Evolutionary conservation across 371 early-diverging fungal species (phyloP).

Genomic region (Smittium mucronatum): DNA sequence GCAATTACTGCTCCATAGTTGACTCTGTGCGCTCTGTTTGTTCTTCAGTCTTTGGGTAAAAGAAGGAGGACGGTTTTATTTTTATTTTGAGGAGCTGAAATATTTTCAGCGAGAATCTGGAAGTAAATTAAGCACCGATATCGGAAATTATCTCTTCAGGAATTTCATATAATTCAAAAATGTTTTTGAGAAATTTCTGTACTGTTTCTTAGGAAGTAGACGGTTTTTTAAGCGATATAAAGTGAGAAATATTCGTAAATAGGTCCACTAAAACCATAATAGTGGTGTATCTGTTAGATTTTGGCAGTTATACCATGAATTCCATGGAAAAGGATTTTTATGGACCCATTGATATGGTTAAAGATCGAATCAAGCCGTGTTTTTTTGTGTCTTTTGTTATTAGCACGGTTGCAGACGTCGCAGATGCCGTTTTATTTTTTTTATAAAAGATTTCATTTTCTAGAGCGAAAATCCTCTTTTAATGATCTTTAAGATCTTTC

Average conservation of each 20-base stretch:
- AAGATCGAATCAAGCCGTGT: constrained; percentile 31
- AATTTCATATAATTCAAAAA: neutral
- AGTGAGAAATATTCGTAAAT: constrained; percentile 34
- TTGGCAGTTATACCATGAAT: constrained; percentile 36
- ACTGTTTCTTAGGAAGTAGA: constrained; percentile 12
- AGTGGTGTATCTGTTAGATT: constrained; percentile 22
- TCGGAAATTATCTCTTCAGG: constrained; percentile 8
- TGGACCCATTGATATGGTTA: constrained; percentile 26
- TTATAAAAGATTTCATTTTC: neutral
- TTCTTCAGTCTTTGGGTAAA: constrained; percentile 10
- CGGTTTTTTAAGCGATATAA: too few relatives aligned
- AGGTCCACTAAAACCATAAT: constrained; percentile 36
- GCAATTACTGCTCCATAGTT: constrained; percentile 7
- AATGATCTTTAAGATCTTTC: neutral
- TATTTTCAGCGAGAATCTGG: constrained; percentile 3
- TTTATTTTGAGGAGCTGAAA: neutral
- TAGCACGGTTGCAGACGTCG: neutral
- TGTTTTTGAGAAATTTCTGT: neutral
- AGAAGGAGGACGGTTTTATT: constrained; percentile 4
- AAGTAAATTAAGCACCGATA: constrained; percentile 11
- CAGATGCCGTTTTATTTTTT: neutral
- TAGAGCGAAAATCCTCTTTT: constrained; percentile 2
- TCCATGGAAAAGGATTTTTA: constrained; percentile 38
- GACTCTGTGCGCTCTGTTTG: constrained; percentile 11
- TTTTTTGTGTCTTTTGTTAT: neutral